phyloP scores from a whole-genome alignment of 306 rosid species.

The Castanea crenata region DNA sequence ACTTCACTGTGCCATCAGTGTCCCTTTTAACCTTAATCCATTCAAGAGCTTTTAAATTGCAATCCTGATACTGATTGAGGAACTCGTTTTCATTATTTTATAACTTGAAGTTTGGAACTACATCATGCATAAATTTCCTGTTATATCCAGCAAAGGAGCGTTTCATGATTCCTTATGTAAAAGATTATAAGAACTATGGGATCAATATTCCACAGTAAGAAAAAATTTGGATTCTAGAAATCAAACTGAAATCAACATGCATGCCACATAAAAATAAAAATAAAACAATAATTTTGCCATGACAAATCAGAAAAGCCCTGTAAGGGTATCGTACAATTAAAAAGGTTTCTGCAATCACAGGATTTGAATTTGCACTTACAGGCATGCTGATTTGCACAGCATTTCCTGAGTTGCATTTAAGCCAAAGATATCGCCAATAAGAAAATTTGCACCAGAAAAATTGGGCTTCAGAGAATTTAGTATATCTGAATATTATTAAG shows the following conservation, averaged over 20 bases:
- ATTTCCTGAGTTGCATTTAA: slow-evolving; percentile 30
- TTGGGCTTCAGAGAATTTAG: slow-evolving; percentile 61
- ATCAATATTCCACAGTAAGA: not conserved
- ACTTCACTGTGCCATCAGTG: not conserved
- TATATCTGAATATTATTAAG: slow-evolving; percentile 67
- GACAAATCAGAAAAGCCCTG: not conserved
- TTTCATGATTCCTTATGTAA: not conserved
- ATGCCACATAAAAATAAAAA: not conserved
- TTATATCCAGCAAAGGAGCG: not conserved
- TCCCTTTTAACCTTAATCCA: not conserved
- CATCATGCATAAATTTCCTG: not conserved
- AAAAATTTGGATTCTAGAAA: slow-evolving; percentile 7
- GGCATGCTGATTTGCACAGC: slow-evolving; percentile 49
- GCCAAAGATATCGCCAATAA: slow-evolving; percentile 56
- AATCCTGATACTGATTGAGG: not conserved
- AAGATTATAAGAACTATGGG: not conserved
- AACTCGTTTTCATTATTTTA: not conserved
- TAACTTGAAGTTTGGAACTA: not conserved
- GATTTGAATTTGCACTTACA: slow-evolving; percentile 44
- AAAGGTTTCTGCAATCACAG: not conserved
- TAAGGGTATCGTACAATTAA: not conserved
- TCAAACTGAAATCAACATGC: slow-evolving; percentile 10
- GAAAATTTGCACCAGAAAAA: slow-evolving; percentile 44
- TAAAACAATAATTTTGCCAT: slow-evolving; percentile 7
- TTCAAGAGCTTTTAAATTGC: not conserved